phyloP scores from a whole-genome alignment of 1,139 yeast species.

The Taphrina confusa region DNA sequence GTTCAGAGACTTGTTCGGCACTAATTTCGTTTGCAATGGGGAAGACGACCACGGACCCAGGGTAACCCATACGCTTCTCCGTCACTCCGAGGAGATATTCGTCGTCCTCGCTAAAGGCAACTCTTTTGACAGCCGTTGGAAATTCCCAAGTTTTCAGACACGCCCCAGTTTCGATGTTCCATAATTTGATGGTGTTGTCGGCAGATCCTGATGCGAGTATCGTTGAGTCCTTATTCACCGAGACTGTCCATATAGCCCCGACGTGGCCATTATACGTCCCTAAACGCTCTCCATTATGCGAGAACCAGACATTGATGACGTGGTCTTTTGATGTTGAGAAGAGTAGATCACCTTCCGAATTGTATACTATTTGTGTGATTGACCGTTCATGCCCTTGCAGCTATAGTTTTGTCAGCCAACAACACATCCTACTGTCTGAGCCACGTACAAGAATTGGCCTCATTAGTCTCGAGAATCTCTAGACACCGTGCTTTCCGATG shows the following conservation, averaged over 20 bases:
- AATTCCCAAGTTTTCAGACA: slow-evolving; percentile 72
- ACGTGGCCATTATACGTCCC: slow-evolving; percentile 89
- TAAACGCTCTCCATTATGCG: slow-evolving; percentile 93
- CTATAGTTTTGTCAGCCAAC: not conserved
- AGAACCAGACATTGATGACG: slow-evolving; percentile 79
- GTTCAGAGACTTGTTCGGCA: slow-evolving; percentile 52
- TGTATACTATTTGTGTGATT: slow-evolving; percentile 41
- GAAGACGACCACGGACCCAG: slow-evolving; percentile 73
- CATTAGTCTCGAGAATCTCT: slow-evolving; percentile 5
- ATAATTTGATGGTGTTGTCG: slow-evolving; percentile 79
- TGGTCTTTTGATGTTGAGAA: slow-evolving; percentile 83
- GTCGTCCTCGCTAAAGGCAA: slow-evolving; percentile 79
- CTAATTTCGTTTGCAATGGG: slow-evolving; percentile 54
- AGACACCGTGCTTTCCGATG: not conserved
- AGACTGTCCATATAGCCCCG: slow-evolving; percentile 96
- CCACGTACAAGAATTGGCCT: slow-evolving; percentile 31
- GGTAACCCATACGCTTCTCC: slow-evolving; percentile 90
- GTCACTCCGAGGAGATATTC: slow-evolving; percentile 71
- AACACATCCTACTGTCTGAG: not conserved
- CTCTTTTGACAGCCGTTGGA: slow-evolving; percentile 86
- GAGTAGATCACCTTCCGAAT: slow-evolving; percentile 85
- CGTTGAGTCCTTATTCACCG: slow-evolving; percentile 67
- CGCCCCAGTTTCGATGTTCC: slow-evolving; percentile 81
- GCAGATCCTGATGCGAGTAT: slow-evolving; percentile 88
- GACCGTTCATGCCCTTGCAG: slow-evolving; percentile 44